Evolutionary conservation across 1,139 yeast species (phyloP).

Genomic region (Hanseniaspora sp.): DNA sequence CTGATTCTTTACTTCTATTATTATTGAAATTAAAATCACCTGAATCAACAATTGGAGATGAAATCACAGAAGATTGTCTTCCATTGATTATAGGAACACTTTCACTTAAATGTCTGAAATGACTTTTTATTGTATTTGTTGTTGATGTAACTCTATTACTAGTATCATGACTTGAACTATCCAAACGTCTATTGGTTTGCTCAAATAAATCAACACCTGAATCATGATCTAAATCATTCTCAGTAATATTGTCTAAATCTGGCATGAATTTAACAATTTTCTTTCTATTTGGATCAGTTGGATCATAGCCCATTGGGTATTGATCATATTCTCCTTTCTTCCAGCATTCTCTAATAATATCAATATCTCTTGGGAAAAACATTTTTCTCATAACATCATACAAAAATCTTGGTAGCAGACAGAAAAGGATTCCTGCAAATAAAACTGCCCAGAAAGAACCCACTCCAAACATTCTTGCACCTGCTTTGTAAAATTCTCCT

Average conservation of each 20-base stretch:
- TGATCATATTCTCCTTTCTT: constrained; percentile 48
- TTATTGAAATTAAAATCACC: background rate
- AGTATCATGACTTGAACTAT: constrained; percentile 4
- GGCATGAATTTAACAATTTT: constrained; percentile 26
- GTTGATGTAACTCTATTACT: background rate
- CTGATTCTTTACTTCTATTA: background rate
- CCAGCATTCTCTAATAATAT: constrained; percentile 71
- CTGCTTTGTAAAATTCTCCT: constrained; percentile 67
- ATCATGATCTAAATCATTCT: constrained; percentile 13
- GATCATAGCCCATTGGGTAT: constrained; percentile 51
- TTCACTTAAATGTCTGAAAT: constrained; percentile 13
- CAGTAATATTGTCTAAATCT: constrained; percentile 20
- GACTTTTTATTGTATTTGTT: constrained; percentile 7
- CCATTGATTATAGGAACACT: constrained; percentile 12
- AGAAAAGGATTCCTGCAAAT: constrained; percentile 57
- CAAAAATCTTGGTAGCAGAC: constrained; percentile 67
- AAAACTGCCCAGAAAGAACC: constrained; percentile 74
- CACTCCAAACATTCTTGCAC: constrained; percentile 59
- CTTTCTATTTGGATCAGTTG: constrained; percentile 44
- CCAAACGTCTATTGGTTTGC: constrained; percentile 7
- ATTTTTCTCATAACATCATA: constrained; percentile 53
- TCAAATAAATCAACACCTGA: constrained; percentile 9
- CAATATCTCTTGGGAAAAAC: constrained; percentile 66
- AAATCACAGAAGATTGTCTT: constrained; percentile 12
- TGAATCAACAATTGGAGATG: constrained; percentile 17